Percentiles rank a stretch among this genome's conserved stretches.
phyloP scores from a whole-genome alignment of 2,329 filamentous ascomycete species.

The Thelonectria blattea region DNA sequence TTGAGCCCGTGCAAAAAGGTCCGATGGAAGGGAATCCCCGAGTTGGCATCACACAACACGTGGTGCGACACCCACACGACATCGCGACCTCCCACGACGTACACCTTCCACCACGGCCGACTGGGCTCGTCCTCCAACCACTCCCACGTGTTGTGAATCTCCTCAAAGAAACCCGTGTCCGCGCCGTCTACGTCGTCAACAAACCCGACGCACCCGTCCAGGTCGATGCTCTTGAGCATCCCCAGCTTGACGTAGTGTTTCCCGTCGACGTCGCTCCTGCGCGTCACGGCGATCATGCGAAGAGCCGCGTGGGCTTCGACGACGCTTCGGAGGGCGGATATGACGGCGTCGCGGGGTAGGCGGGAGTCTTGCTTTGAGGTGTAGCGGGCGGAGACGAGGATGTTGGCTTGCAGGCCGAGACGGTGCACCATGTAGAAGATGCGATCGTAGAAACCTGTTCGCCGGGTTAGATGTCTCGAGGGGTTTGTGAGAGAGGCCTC shows the following conservation, averaged over 20 bases:
- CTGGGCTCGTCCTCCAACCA: slow-evolving; percentile 16
- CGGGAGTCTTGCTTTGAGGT: neutral
- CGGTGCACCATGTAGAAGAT: slow-evolving; percentile 25
- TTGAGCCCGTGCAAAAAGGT: slow-evolving; percentile 22
- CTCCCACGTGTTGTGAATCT: slow-evolving; percentile 22
- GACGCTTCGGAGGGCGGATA: slow-evolving; percentile 26
- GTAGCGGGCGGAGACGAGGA: slow-evolving; percentile 32
- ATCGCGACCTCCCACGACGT: slow-evolving; percentile 21
- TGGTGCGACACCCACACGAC: slow-evolving; percentile 24
- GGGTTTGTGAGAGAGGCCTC: neutral
- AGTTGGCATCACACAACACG: slow-evolving; percentile 18
- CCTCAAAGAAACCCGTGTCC: slow-evolving; percentile 14
- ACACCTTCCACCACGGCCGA: slow-evolving; percentile 21
- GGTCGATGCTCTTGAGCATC: slow-evolving; percentile 14
- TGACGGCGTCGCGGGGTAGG: slow-evolving; percentile 9
- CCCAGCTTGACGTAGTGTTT: slow-evolving; percentile 16
- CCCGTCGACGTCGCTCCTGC: slow-evolving; percentile 5
- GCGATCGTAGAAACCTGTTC: slow-evolving; percentile 15
- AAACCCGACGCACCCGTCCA: slow-evolving; percentile 22
- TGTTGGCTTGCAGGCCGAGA: slow-evolving; percentile 33
- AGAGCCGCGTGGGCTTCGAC: slow-evolving; percentile 27
- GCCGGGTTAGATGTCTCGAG: neutral
- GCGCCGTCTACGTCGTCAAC: slow-evolving; percentile 8
- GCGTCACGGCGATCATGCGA: slow-evolving; percentile 21
- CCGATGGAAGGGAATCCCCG: slow-evolving; percentile 22